Percentiles rank a stretch among this genome's conserved stretches.
phyloP scores from a whole-genome alignment of 2,329 filamentous ascomycete species.

The Pseudogymnoascus sp. region DNA sequence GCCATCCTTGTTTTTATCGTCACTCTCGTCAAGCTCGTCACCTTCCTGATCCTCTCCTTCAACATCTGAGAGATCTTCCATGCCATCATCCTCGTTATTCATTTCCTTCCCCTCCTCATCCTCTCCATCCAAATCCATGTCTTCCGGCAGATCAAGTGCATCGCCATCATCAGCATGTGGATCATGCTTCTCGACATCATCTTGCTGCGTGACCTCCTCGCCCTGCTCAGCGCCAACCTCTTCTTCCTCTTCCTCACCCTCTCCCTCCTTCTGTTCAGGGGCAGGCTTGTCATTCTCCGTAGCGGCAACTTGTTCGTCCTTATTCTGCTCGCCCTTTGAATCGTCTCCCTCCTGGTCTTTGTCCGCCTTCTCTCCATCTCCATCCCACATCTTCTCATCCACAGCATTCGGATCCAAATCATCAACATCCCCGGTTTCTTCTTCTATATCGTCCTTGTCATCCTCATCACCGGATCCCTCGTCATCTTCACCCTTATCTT shows the following conservation, averaged over 20 bases:
- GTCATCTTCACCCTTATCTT: constrained; percentile 52
- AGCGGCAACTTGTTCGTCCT: constrained; percentile 41
- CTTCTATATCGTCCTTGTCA: constrained; percentile 70
- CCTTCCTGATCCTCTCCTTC: constrained; percentile 23
- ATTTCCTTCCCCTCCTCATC: constrained; percentile 37
- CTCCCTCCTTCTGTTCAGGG: constrained; percentile 34
- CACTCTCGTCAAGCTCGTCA: constrained; percentile 29
- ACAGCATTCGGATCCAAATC: constrained; percentile 82
- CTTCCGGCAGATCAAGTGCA: constrained; percentile 60
- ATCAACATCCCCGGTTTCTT: constrained; percentile 84
- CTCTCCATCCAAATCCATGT: constrained; percentile 60
- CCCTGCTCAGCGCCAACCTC: constrained; percentile 49
- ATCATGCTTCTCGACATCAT: constrained; percentile 57
- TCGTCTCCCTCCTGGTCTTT: constrained; percentile 74
- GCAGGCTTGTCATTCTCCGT: constrained; percentile 52
- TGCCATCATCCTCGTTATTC: constrained; percentile 40
- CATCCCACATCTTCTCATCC: constrained; percentile 99
- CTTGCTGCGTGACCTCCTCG: constrained; percentile 40
- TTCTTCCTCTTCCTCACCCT: constrained; percentile 41
- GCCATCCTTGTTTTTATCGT: constrained; percentile 37
- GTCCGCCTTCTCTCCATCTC: constrained; percentile 66
- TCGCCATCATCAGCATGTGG: constrained; percentile 59
- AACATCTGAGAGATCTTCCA: constrained; percentile 19
- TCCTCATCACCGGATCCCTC: constrained; percentile 56
- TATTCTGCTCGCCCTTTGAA: constrained; percentile 58